Percentiles rank a stretch among this genome's conserved stretches.
Conservation (phyloP, 139 green algal species). For the Ettlia oleoabundans region DNA sequence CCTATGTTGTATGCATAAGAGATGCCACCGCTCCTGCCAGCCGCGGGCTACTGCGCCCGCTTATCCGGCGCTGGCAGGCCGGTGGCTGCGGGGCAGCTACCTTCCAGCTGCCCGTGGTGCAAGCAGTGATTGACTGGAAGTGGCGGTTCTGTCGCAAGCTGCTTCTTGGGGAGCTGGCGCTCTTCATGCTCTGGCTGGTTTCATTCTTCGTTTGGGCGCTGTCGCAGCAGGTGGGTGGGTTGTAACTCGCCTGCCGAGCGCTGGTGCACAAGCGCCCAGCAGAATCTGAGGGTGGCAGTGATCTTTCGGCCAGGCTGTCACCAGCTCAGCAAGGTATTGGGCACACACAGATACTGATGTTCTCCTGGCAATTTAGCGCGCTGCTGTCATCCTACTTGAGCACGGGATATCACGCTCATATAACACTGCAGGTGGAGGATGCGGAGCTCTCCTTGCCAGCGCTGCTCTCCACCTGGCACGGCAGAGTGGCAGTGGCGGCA, state of each 20-base stretch:
- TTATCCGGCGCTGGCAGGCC: constrained; percentile 57
- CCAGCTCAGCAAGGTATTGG: background rate
- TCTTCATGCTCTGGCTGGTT: constrained; percentile 58
- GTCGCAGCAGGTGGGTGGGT: background rate
- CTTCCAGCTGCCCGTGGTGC: constrained; percentile 42
- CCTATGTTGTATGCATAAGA: constrained; percentile 64
- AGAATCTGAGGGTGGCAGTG: too few species aligned
- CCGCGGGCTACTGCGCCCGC: constrained; percentile 58
- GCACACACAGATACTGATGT: background rate
- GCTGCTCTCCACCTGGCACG: background rate
- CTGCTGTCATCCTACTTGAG: too few species aligned
- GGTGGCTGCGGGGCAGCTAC: constrained; percentile 22
- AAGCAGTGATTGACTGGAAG: constrained; percentile 29
- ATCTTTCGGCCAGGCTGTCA: background rate
- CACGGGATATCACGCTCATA: too few species aligned
- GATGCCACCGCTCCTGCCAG: constrained; percentile 52
- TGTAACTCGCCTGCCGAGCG: background rate
- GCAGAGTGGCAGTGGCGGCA: background rate
- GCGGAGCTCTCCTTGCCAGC: background rate
- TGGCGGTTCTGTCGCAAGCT: constrained; percentile 16
- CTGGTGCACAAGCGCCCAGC: too few species aligned
- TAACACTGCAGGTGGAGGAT: background rate
- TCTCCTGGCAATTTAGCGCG: background rate
- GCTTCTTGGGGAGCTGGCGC: constrained; percentile 46
- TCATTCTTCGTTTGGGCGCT: constrained; percentile 55